Evolutionary conservation across 2,329 filamentous ascomycete genomes (phyloP).

Genomic region (Epichloe festucae): DNA sequence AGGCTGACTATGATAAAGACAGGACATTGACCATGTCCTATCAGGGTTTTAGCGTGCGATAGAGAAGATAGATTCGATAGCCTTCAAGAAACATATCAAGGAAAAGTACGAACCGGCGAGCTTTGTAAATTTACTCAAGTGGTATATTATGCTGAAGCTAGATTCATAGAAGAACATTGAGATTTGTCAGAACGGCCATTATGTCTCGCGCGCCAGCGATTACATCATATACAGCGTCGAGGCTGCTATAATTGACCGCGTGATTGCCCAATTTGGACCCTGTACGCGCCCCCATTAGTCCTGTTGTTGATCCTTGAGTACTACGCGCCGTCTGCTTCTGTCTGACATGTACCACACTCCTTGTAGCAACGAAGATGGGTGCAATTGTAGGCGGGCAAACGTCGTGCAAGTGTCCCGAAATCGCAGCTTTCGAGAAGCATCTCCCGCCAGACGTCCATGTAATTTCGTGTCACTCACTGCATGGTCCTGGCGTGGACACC

Average conservation of each 20-base stretch:
- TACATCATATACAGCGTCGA: slow-evolving; percentile 99
- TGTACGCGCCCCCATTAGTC: slow-evolving; percentile 42
- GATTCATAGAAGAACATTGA: slow-evolving; percentile 55
- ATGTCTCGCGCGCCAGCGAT: slow-evolving; percentile 91
- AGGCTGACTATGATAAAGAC: slow-evolving; percentile 1
- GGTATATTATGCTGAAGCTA: slow-evolving; percentile 34
- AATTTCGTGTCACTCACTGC: slow-evolving; percentile 89
- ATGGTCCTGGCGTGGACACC: slow-evolving; percentile 82
- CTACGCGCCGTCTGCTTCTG: not conserved
- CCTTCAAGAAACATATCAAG: slow-evolving; percentile 68
- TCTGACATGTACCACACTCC: slow-evolving; percentile 5
- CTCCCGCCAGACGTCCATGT: slow-evolving; percentile 84
- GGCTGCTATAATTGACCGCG: slow-evolving; percentile 74
- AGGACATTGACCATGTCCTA: slow-evolving; percentile 12
- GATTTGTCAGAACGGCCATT: slow-evolving; percentile 86
- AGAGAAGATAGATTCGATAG: slow-evolving; percentile 75
- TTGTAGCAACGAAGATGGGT: slow-evolving; percentile 75
- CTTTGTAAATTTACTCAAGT: slow-evolving; percentile 9
- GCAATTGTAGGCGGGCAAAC: slow-evolving; percentile 97
- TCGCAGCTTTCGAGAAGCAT: slow-evolving; percentile 81
- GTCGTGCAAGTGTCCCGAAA: slow-evolving; percentile 95
- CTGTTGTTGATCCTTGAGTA: not conserved
- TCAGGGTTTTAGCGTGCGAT: slow-evolving; percentile 90
- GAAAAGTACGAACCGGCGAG: slow-evolving; percentile 53
- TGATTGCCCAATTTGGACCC: slow-evolving; percentile 81